Base-by-base conservation (phyloP, 495 filamentous ascomycete genomes). In the Aspergillus cavernicola region DNA sequence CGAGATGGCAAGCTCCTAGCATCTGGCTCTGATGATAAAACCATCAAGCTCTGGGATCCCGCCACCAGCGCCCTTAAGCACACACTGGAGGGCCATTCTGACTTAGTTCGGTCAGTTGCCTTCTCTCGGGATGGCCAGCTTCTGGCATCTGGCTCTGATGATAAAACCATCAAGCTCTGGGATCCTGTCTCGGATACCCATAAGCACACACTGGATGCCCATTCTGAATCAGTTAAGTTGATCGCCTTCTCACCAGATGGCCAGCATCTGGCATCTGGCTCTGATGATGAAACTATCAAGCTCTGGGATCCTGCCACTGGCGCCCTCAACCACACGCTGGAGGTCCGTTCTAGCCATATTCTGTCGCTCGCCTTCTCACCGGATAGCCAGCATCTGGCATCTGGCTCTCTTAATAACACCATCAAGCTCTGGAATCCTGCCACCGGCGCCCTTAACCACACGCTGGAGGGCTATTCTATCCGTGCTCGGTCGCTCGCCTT, bases 111-210 rank as follows among this genome's bases (percentile, higher is more conserved):
- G 13, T 26, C 28, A 5, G 35, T 55, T 6, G 37, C 26, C 16
- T 50, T 55, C 13, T 55, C 53, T 29, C 36, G 11, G 8, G 36
- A 55, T 44, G 31, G 44, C 11, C 6, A 24, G 3, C 4, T 37
- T 3, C 26, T 55, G 1, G 61, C 52, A 7, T 62, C 59, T 20
- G 45, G 36, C 26, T 62, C 51, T 13, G 10, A 15, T 22, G 66
- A 68, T 54, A 23, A 41, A 0, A 64, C 58, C 22, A 45, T 66
- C 3, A 50, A 54, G 24, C 24, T 70, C 13, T 55, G 53, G 53
- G 37, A 55, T 36, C 11, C 37, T 0, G 48, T 15, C 0, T 42
- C 36, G 4, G 52, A 35, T 15, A 13, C 20, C 4, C 23, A 41
- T 1, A 12, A 32, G 26, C 42, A 32, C 1, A 54, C 42, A n/a